Percentiles rank a stretch among this genome's conserved stretches.
Conservation (phyloP, 306 rosid genomes). For the Trifolium pratense region DNA sequence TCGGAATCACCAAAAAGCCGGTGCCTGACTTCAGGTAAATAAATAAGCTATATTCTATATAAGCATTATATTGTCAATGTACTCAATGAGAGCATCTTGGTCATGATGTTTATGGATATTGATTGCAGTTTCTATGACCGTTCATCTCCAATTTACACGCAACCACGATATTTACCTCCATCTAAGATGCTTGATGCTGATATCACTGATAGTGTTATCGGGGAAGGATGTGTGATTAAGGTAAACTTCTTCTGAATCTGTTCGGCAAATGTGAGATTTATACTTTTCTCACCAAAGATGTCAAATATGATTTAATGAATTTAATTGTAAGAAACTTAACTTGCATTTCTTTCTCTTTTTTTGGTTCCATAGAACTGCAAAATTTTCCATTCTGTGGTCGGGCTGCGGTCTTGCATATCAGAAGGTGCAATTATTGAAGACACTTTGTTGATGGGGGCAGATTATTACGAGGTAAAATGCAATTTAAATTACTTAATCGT, state of each 20-base stretch:
- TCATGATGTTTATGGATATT: constrained; percentile 31
- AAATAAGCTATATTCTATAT: constrained; percentile 15
- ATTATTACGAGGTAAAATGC: constrained; percentile 85
- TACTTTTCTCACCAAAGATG: background rate
- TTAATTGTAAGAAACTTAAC: constrained; percentile 34
- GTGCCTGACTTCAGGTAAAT: constrained; percentile 92
- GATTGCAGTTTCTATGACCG: constrained; percentile 90
- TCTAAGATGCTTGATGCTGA: constrained; percentile 99
- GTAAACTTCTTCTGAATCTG: constrained; percentile 43
- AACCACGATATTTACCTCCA: constrained; percentile 96
- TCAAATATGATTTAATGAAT: constrained; percentile 15
- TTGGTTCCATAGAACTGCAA: constrained; percentile 76
- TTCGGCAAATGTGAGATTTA: constrained; percentile 5
- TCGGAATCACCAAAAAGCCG: constrained; percentile 97
- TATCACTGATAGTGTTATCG: constrained; percentile 95
- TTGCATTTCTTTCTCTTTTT: constrained; percentile 4
- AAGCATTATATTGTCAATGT: constrained; percentile 15
- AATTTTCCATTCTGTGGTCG: constrained; percentile 94
- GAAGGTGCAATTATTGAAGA: constrained; percentile 99
- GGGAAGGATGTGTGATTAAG: constrained; percentile 99
- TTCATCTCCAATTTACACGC: constrained; percentile 98
- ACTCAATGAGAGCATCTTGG: constrained; percentile 30
- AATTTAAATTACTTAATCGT: constrained; percentile 5
- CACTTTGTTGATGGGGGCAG: constrained; percentile 95
- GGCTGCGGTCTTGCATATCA: constrained; percentile 91